Conservation (phyloP, 1,284 basidiomycete species). For the Ceratobasidium sp. region DNA sequence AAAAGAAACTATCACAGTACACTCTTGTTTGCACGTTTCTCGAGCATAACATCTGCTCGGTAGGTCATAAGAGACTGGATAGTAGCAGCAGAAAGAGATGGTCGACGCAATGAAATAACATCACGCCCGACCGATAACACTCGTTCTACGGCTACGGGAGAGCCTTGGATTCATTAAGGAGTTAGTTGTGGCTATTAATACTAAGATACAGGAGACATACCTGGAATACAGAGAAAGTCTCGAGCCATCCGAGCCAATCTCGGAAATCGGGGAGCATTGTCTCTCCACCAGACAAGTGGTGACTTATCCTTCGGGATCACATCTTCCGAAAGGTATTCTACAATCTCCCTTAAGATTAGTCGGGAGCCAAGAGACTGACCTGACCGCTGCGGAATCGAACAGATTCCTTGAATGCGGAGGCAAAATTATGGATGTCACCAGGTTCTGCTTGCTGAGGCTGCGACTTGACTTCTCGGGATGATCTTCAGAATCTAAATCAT, state of each 20-base stretch:
- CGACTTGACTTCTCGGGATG: too few relatives aligned
- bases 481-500: too few relatives aligned
- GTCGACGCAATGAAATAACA: slow-evolving; percentile 35
- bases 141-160: slow-evolving; percentile 37
- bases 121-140: slow-evolving; percentile 33
- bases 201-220: not conserved
- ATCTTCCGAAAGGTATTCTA: not conserved
- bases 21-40: not conserved
- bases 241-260: slow-evolving; percentile 17
- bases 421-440: too few relatives aligned
- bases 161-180: too few relatives aligned
- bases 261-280: slow-evolving; percentile 2
- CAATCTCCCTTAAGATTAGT: not conserved
- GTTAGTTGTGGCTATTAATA: too few relatives aligned
- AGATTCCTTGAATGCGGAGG: too few relatives aligned
- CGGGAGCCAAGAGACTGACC: not conserved
- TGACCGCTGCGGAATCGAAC: not conserved
- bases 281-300: not conserved
- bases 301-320: not conserved
- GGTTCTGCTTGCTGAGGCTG: too few relatives aligned
- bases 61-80: slow-evolving; percentile 37
- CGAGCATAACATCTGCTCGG: slow-evolving; percentile 24
- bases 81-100: slow-evolving; percentile 39
- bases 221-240: slow-evolving; percentile 19
- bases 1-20: too few relatives aligned